phyloP scores from a whole-genome alignment of 108 stramenopile species.

The Cyclotella baltica region DNA sequence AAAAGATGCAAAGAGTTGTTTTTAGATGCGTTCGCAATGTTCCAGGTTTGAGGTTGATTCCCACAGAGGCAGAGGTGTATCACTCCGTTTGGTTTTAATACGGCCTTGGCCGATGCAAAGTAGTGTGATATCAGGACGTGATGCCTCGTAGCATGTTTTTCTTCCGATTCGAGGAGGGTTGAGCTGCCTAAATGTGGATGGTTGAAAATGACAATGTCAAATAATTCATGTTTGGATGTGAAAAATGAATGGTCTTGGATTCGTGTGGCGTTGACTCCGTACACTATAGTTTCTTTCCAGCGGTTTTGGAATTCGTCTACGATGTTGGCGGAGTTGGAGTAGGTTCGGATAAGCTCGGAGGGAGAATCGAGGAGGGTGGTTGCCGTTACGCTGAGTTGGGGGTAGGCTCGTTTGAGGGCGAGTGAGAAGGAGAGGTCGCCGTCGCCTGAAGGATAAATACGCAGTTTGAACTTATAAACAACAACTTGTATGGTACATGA shows the following conservation, averaged over 20 bases:
- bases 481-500: neutral
- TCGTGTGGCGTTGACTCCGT: conserved; percentile 68
- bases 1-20: conserved; percentile 39
- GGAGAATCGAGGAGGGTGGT: conserved; percentile 57
- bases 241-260: conserved; percentile 35
- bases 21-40: conserved; percentile 49
- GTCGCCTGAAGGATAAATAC: conserved; percentile 49
- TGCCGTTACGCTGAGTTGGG: conserved; percentile 55
- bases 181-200: conserved; percentile 77
- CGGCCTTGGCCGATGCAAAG: conserved; percentile 58
- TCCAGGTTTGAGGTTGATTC: conserved; percentile 70
- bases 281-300: conserved; percentile 50
- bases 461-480: neutral
- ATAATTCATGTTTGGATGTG: conserved; percentile 25
- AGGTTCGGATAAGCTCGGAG: conserved; percentile 41
- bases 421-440: conserved; percentile 75
- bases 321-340: conserved; percentile 44
- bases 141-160: conserved; percentile 56
- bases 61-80: conserved; percentile 74
- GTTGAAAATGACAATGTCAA: conserved; percentile 72
- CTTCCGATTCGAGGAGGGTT: conserved; percentile 36
- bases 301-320: conserved; percentile 44
- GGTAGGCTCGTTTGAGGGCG: conserved; percentile 66
- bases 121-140: conserved; percentile 64
- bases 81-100: conserved; percentile 37